Conservation (phyloP, 441 rosid species). For the Jatropha podagrica region DNA sequence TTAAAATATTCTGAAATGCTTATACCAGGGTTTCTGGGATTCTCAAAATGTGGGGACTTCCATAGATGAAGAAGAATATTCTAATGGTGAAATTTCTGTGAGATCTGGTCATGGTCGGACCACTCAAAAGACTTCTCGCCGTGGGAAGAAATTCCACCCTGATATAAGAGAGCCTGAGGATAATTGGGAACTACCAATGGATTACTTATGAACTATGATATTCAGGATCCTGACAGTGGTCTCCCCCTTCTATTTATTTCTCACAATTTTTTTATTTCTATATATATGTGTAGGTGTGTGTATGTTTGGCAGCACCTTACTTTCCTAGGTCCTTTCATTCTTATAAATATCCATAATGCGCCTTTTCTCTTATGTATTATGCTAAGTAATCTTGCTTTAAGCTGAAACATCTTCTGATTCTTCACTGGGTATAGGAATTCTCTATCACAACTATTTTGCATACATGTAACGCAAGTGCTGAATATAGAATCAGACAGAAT, state of each 20-base stretch:
- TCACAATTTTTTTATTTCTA: not conserved
- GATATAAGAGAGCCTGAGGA: conserved; percentile 42
- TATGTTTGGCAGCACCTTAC: not conserved
- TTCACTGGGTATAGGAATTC: too few relatives aligned
- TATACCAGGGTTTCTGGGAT: conserved; percentile 70
- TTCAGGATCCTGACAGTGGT: not conserved
- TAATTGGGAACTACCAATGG: conserved; percentile 70
- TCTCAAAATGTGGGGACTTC: conserved; percentile 31
- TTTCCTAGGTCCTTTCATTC: not conserved
- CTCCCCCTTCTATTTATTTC: not conserved
- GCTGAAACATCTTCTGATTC: too few relatives aligned
- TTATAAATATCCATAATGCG: too few relatives aligned
- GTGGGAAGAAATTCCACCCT: conserved; percentile 34
- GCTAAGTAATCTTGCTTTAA: too few relatives aligned
- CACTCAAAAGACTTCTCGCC: conserved; percentile 25
- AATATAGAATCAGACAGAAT: too few relatives aligned
- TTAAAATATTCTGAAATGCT: not conserved
- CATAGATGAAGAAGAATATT: conserved; percentile 42
- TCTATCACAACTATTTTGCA: too few relatives aligned
- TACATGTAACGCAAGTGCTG: too few relatives aligned
- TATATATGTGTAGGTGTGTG: not conserved
- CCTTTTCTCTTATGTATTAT: too few relatives aligned
- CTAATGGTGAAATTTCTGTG: conserved; percentile 40
- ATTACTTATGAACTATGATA: conserved; percentile 48
- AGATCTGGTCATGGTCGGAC: conserved; percentile 25